Base-by-base conservation (phyloP, 805 yeast species). In the Kazachstania taianensis region DNA sequence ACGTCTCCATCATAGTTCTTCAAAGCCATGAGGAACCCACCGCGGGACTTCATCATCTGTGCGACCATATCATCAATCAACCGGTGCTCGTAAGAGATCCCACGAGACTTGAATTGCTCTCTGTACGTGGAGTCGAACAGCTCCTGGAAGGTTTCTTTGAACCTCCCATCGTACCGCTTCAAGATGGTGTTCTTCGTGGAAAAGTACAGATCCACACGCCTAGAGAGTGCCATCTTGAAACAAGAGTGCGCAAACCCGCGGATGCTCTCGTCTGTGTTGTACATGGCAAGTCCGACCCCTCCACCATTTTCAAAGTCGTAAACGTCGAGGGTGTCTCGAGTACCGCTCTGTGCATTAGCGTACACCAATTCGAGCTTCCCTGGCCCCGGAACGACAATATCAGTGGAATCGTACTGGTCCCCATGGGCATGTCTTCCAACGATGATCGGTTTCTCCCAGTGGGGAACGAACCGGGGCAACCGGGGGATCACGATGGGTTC, bases 1-100 rank as follows among this genome's bases (percentile, higher is more conserved):
- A 81, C 92, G 56, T 81, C 92, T 60, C 92, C 92, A 56, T 81
- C 92, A 53, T 81, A 81, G 61, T 81, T 81, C 61, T 81, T 81
- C 67, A 81, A 66, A 33, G 89, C 89, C 67, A 81, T 71, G 42
- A 81, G 72, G 53, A 72, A 81, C 5, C 92, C 92, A 52, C 92
- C 92, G 50, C 77, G 75, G 19, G 89, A 81, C 59, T 81, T 81
- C 53, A 81, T 62, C 92, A 81, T 81, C 61, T 81, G 92, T 4
- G 89, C 89, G 41, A 81, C 92, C 86, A 81, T 81, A 57, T 81
- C 92, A 59, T 81, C 92, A 43, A 81, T 81, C 53, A 81, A 68
- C 60, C 92, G 72, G 59, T 81, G 92, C 58, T 81, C 87, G 50
- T 80, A 81, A 66, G 73, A 71, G 44, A 81, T 70, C 16, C 79